phyloP scores from a whole-genome alignment of 1,284 basidiomycete species.

The Ceratobasidium sp. region DNA sequence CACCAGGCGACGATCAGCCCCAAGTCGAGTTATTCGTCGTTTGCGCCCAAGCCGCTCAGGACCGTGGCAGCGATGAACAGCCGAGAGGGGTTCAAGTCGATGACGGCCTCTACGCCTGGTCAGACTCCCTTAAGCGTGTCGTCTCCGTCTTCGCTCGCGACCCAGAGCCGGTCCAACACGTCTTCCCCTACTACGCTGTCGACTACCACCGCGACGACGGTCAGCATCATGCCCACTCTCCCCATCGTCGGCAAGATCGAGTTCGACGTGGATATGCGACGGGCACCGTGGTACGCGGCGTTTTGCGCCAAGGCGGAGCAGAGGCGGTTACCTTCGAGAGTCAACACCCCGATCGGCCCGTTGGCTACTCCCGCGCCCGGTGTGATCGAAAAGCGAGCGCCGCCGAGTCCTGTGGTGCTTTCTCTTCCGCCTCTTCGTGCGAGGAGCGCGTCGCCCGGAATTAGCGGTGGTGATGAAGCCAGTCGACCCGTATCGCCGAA shows the following conservation, averaged over 20 bases:
- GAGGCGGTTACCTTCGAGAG: conserved; percentile 24
- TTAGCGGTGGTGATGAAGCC: background rate
- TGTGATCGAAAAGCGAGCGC: background rate
- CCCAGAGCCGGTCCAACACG: conserved; percentile 62
- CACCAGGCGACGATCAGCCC: conserved; percentile 15
- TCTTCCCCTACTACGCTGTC: conserved; percentile 33
- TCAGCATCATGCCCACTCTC: conserved; percentile 69
- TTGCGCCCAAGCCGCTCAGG: conserved; percentile 24
- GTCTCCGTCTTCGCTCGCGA: conserved; percentile 68
- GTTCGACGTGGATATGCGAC: conserved; percentile 83
- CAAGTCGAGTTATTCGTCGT: conserved; percentile 26
- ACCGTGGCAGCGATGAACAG: conserved; percentile 36
- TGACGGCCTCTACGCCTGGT: background rate
- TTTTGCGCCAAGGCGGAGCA: conserved; percentile 31
- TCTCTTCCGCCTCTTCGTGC: conserved; percentile 16
- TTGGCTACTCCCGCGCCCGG: conserved; percentile 29
- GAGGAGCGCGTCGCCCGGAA: conserved; percentile 25
- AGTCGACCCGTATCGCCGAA: conserved; percentile 3
- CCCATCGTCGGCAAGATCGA: conserved; percentile 89
- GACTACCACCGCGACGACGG: conserved; percentile 73
- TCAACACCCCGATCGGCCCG: conserved; percentile 22
- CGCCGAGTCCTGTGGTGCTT: background rate
- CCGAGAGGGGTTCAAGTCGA: conserved; percentile 15
- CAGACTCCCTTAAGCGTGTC: conserved; percentile 58
- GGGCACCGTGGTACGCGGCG: conserved; percentile 83